Percentiles rank a stretch among this genome's conserved stretches.
These are phyloP conservation scores for Aspergillus udagawae DNA, from an alignment of 2,329 filamentous ascomycete species.

Conservation along the genomic window DNA sequence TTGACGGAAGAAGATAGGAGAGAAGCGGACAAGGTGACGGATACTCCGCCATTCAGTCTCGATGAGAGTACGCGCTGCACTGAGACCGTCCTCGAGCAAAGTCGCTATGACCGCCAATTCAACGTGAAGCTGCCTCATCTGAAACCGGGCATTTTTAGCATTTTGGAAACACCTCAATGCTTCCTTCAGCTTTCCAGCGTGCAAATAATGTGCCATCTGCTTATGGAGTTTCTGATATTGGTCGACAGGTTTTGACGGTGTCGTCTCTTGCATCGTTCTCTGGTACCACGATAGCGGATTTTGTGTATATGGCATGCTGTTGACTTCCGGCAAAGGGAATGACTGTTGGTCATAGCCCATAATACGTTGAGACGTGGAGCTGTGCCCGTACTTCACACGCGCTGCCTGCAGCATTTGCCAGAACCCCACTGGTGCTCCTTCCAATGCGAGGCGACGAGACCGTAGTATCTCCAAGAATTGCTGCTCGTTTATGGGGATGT, in stretches of 20 bases:
- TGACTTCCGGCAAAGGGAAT: slow-evolving; percentile 22
- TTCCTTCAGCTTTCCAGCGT: slow-evolving; percentile 31
- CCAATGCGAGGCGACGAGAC: slow-evolving; percentile 30
- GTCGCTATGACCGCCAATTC: slow-evolving; percentile 35
- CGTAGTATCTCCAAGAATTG: slow-evolving; percentile 32
- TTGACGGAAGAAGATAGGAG: slow-evolving; percentile 35
- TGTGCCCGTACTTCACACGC: slow-evolving; percentile 27
- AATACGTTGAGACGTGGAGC: slow-evolving; percentile 31
- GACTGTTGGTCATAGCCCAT: slow-evolving; percentile 33
- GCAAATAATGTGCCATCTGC: slow-evolving; percentile 36
- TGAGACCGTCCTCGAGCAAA: slow-evolving; percentile 28
- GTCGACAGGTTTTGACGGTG: slow-evolving; percentile 25
- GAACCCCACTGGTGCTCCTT: slow-evolving; percentile 33
- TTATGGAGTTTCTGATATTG: slow-evolving; percentile 32
- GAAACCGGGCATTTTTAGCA: slow-evolving; percentile 25
- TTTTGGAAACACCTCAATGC: slow-evolving; percentile 28
- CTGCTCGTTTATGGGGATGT: slow-evolving; percentile 26
- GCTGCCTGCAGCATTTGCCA: slow-evolving; percentile 41
- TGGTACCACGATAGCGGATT: slow-evolving; percentile 25
- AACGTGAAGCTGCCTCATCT: slow-evolving; percentile 32
- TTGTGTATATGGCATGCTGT: slow-evolving; percentile 21
- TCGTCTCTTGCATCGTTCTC: slow-evolving; percentile 26
- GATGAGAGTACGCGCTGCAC: slow-evolving; percentile 29
- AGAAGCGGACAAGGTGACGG: slow-evolving; percentile 19
- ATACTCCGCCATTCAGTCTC: slow-evolving; percentile 27